phyloP scores from a whole-genome alignment of 495 filamentous ascomycete species.

The Neurospora intermedia region DNA sequence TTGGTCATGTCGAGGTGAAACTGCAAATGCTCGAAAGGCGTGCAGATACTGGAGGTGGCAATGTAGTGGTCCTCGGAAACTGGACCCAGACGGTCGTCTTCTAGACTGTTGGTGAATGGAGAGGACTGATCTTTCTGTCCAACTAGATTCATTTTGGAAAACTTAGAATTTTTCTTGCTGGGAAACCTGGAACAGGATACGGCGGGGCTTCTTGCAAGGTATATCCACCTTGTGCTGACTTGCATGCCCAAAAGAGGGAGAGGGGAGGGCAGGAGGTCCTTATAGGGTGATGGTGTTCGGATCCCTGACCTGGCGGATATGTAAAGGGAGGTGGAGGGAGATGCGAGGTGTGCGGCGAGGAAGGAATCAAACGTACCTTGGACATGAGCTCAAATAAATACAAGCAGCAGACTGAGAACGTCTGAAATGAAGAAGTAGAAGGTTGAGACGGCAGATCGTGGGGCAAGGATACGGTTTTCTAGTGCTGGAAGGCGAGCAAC shows the following conservation, averaged over 20 bases:
- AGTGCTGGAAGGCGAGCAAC: not conserved
- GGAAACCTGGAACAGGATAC: not conserved
- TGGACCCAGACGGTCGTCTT: constrained; percentile 8
- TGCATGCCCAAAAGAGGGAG: not conserved
- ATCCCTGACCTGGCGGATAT: not conserved
- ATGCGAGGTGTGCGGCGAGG: not conserved
- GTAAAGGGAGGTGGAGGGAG: not conserved
- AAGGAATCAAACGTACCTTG: not conserved
- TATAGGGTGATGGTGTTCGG: not conserved
- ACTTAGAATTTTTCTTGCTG: not conserved
- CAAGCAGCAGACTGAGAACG: not conserved
- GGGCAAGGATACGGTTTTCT: constrained; percentile 6
- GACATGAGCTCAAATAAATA: not conserved
- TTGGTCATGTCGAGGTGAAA: constrained; percentile 22
- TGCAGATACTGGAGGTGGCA: constrained; percentile 2
- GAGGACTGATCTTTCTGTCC: constrained; percentile 8
- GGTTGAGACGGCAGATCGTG: not conserved
- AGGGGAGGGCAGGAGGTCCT: not conserved
- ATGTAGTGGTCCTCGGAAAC: constrained; percentile 10
- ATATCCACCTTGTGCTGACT: not conserved
- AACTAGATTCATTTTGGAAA: constrained; percentile 17
- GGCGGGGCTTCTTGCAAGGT: not conserved
- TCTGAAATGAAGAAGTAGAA: not conserved
- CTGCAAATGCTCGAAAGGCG: constrained; percentile 8
- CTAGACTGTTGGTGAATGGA: constrained; percentile 1